These are phyloP conservation scores for Ganoderma meredithae DNA, from an alignment of 1,284 basidiomycete species.

Conservation along the genomic window DNA sequence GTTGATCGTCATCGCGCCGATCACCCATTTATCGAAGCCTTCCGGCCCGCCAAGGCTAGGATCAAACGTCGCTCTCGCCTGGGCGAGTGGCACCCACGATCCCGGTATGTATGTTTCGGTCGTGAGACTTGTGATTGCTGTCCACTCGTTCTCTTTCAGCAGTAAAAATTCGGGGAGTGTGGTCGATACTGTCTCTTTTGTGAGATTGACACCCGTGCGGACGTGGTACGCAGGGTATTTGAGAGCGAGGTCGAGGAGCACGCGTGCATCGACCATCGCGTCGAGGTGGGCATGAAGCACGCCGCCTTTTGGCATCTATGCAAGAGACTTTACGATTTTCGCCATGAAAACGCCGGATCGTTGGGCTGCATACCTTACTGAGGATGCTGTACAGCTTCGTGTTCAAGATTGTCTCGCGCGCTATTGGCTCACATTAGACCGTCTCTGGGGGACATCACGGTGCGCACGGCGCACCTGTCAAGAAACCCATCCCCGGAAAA, in stretches of 20 bases:
- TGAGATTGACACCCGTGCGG: constrained; percentile 48
- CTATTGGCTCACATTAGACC: constrained; percentile 41
- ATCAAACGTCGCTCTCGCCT: constrained; percentile 61
- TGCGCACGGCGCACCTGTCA: constrained; percentile 11
- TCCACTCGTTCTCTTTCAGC: constrained; percentile 46
- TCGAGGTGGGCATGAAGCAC: constrained; percentile 79
- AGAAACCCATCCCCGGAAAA: constrained; percentile 24
- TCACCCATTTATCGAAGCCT: constrained; percentile 73
- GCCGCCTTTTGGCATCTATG: constrained; percentile 79
- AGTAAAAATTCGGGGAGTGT: constrained; percentile 59
- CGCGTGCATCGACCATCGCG: constrained; percentile 64
- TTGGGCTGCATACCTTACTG: constrained; percentile 51
- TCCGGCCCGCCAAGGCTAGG: constrained; percentile 59
- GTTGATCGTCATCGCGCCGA: constrained; percentile 65
- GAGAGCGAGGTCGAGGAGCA: constrained; percentile 62
- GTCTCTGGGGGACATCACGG: not conserved
- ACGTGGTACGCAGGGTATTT: constrained; percentile 66
- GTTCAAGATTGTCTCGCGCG: constrained; percentile 61
- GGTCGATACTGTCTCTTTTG: constrained; percentile 45
- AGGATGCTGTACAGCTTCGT: constrained; percentile 68
- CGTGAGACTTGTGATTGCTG: constrained; percentile 49
- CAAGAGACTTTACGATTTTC: not conserved
- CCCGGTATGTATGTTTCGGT: constrained; percentile 50
- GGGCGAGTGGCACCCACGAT: constrained; percentile 62
- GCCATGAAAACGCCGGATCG: not conserved